Evolutionary conservation across 306 rosid species (phyloP), one percentile per base, ranked within the genome.

Genomic region (Rosa multiflora): DNA sequence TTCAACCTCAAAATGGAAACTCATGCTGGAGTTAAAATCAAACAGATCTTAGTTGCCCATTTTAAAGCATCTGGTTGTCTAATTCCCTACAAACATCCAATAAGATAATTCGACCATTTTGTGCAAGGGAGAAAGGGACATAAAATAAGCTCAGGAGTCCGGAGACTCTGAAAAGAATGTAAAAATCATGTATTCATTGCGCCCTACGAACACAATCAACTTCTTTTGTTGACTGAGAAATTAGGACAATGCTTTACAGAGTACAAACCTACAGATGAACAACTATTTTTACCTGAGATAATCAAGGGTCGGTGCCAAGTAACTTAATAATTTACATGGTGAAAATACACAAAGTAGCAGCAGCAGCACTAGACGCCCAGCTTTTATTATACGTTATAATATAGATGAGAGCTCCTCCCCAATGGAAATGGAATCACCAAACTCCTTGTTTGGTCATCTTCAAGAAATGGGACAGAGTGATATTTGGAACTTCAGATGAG

Each of bases 371-470:
- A 42, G 23, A 44, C 23, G 76, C 81, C 72, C 77, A 4, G 74
- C 70, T 42, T 42, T 87, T 80, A 82, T 83, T 83, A 53, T 72
- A 78, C 48, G 44, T 73, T 10, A 56, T 76, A 37, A 79, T 74
- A 61, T 48, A 74, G 44, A 76, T 39, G 10, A 51, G 81, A 64
- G 71, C 67, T 39, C 68, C 78, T 59, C 75, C 44, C 74, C 71
- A 14, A 58, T 39, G 7, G 67, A 48, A 26, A 74, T 76, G 78
- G 72, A 82, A 77, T 85, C 82, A 95, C 98, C 98, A 95, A 72
- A 76, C 77, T 74, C 98, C 98, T 88, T 88, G 92, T 89, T 88
- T 95, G 76, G 95, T 82, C 98, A 91, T 87, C 80, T 90, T 95
- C 81, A 95, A 88, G 78, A 86, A 92, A 80, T 90, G 90, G 81